Evolutionary conservation across 1,139 yeast genomes (phyloP), one percentile per base, ranked within the genome.

Genomic region (Candida sp.): DNA sequence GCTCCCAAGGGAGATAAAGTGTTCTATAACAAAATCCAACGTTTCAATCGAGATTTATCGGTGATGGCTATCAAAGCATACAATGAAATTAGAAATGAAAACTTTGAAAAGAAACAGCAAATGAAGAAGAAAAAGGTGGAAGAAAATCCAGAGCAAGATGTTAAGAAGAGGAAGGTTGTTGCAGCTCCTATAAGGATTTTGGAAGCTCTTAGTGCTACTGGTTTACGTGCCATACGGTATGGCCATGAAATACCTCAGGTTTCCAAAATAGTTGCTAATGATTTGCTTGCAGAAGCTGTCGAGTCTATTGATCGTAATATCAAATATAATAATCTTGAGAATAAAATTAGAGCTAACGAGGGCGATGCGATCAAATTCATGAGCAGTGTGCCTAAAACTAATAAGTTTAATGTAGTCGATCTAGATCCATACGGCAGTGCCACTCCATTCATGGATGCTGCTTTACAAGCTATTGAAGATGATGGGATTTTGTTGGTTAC

Each of bases 401-500:
- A 66, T 21, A 73, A 74, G 43, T 87, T 85, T 64, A 96, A 93
- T 58, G 87, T 88, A 8, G 81, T 95, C 45, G 99, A 93, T 64
- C 75, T 93, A 45, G 99, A 93, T 60, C 99, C 99, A 0, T 93
- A 93, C 60, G 99, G 99, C 21, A 86, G 97, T 0, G 99, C 97
- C 0, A 81, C 97, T 1, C 98, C 98, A 5, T 93, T 93, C 59
- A 75, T 93, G 35, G 99, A 93, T 60, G 79, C 93, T 25, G 97
- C 98, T 0, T 73, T 93, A 30, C 96, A 88, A 55, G 72, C 85
- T 34, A 77, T 91, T 11, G 79, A 77, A 42, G 91, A 90, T 52
- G 93, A 85, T 40, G 99, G 98, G 0, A 60, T 93, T 40, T 65
- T 93, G 53, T 68, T 91, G 40, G 93, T 93, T 5, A 93, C 99